Evolutionary conservation across 208 protist species (phyloP).

Genomic region (Borovskyia barvae): DNA sequence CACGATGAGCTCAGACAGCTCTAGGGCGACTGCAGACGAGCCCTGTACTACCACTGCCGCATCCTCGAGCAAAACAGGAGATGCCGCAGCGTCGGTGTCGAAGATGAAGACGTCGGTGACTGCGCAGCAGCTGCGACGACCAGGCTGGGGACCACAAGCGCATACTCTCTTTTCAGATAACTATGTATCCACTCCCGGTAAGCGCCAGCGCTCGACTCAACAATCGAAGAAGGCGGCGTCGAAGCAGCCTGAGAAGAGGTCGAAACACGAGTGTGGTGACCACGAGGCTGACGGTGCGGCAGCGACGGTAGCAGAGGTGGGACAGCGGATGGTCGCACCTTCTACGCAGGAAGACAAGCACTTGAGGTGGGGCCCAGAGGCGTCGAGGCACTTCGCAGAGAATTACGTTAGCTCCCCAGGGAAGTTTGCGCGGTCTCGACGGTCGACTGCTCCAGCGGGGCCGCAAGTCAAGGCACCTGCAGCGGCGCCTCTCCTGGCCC

Average conservation of each 20-base stretch:
- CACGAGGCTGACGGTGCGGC: too few species aligned
- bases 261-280: too few species aligned
- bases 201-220: conserved; percentile 25
- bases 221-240: background rate
- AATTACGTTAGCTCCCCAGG: conserved; percentile 74
- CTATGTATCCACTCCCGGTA: conserved; percentile 65
- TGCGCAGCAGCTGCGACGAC: background rate
- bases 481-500: background rate
- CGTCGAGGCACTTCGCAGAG: conserved; percentile 57
- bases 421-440: conserved; percentile 38
- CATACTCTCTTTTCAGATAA: conserved; percentile 59
- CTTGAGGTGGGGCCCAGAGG: conserved; percentile 67
- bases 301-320: too few species aligned
- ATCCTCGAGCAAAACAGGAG: background rate
- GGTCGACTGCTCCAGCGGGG: conserved; percentile 7
- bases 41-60: too few species aligned
- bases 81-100: background rate
- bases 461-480: conserved; percentile 13
- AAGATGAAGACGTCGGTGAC: background rate
- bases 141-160: conserved; percentile 60
- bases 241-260: conserved; percentile 9
- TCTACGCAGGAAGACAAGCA: conserved; percentile 19
- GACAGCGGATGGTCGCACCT: too few species aligned
- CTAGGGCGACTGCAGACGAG: too few species aligned
- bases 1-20: too few species aligned